phyloP scores from a whole-genome alignment of 2,329 filamentous ascomycete species.

The Didymella segeticola region DNA sequence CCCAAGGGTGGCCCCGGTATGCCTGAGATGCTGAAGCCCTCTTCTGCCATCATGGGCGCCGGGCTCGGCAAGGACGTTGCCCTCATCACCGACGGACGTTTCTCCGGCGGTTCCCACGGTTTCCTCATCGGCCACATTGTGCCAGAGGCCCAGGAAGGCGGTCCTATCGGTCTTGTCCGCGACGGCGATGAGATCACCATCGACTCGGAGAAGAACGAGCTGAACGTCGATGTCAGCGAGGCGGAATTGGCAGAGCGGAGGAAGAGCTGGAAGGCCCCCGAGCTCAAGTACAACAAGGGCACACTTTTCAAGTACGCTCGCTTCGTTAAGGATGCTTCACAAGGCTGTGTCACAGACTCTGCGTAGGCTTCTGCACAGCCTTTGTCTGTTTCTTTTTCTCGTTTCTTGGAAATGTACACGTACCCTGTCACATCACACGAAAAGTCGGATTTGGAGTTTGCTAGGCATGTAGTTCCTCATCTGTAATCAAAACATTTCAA shows the following conservation, averaged over 20 bases:
- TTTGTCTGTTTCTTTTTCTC: not conserved
- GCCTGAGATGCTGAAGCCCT: conserved; percentile 78
- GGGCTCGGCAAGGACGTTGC: conserved; percentile 76
- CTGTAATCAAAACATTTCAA: not conserved
- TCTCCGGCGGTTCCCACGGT: conserved; percentile 82
- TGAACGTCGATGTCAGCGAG: conserved; percentile 70
- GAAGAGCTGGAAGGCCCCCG: conserved; percentile 60
- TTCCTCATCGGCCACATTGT: conserved; percentile 90
- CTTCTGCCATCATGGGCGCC: conserved; percentile 75
- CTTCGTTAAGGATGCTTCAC: conserved; percentile 63
- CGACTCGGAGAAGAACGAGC: conserved; percentile 75
- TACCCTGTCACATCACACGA: not conserved
- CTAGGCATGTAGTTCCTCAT: not conserved
- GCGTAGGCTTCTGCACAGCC: conserved; percentile 15
- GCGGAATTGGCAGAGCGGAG: conserved; percentile 64
- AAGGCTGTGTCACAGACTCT: conserved; percentile 65
- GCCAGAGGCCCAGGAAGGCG: conserved; percentile 84
- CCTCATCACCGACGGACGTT: conserved; percentile 76
- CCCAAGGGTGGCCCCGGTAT: conserved; percentile 77
- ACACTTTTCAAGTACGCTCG: conserved; percentile 66
- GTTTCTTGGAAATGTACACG: not conserved
- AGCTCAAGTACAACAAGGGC: conserved; percentile 64
- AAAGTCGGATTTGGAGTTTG: not conserved
- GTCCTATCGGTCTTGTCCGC: conserved; percentile 81
- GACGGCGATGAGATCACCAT: conserved; percentile 84